These are phyloP conservation scores for Amaranthus cruentus DNA, from an alignment of 148 eudicot species.

Conservation along the genomic window DNA sequence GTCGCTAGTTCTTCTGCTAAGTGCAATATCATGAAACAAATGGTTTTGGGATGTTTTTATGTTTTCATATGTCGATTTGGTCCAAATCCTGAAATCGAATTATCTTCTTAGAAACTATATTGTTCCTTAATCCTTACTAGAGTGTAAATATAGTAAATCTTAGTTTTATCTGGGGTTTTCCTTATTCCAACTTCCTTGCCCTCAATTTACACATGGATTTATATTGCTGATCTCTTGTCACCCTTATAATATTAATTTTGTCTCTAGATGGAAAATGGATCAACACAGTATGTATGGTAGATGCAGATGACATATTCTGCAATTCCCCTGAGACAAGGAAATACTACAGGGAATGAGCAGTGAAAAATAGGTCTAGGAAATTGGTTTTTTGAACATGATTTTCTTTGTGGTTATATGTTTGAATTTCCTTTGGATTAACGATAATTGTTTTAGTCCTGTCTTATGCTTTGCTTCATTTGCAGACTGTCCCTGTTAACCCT, in stretches of 20 bases:
- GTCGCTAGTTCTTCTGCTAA: not conserved
- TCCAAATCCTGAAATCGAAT: not conserved
- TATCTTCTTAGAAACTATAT: not conserved
- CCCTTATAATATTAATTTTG: not conserved
- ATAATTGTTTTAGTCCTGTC: not conserved
- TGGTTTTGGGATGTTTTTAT: not conserved
- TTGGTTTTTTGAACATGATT: not conserved
- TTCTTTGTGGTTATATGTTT: not conserved
- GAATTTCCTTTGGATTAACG: not conserved
- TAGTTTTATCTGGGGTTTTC: not conserved
- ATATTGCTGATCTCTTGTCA: not conserved
- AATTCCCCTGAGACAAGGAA: not conserved
- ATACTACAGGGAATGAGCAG: not conserved
- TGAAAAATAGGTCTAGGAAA: not conserved
- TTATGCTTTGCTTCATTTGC: slow-evolving; percentile 16
- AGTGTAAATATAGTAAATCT: not conserved
- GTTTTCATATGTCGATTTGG: not conserved
- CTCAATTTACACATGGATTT: not conserved
- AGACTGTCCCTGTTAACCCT: slow-evolving; percentile 77
- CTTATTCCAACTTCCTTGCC: not conserved
- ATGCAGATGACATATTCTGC: not conserved
- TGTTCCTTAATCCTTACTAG: not conserved
- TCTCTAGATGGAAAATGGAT: not conserved
- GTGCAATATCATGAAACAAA: not conserved
- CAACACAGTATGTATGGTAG: not conserved